These are phyloP conservation scores for Kodamaea derodonti DNA, from an alignment of 1,139 yeast genomes.

Conservation along the genomic window DNA sequence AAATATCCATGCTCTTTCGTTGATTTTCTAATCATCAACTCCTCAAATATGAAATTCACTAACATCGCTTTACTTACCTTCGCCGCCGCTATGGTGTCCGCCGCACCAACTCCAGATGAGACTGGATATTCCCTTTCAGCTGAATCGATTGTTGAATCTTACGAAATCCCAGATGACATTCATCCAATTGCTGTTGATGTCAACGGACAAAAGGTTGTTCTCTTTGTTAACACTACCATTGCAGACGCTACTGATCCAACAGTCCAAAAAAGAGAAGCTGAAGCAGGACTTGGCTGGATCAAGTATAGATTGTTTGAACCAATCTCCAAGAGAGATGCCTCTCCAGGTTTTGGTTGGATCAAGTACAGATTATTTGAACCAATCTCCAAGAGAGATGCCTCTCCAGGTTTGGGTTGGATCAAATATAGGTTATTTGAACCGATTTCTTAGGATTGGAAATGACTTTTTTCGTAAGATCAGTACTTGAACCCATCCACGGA, in stretches of 20 bases:
- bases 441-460: conserved; percentile 10
- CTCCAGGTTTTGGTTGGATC: conserved; percentile 14
- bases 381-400: conserved; percentile 10
- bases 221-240: conserved; percentile 17
- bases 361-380: conserved; percentile 12
- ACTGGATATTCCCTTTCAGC: conserved; percentile 13
- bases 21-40: too few relatives aligned
- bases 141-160: conserved; percentile 13
- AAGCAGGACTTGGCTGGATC: conserved; percentile 13
- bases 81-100: too few relatives aligned
- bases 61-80: conserved; percentile 10
- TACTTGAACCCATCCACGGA: too few relatives aligned
- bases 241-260: conserved; percentile 9
- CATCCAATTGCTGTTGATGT: conserved; percentile 14
- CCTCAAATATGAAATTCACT: conserved; percentile 12
- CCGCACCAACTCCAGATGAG: conserved; percentile 7
- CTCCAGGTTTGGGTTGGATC: conserved; percentile 12
- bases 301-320: conserved; percentile 14
- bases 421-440: conserved; percentile 14
- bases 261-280: conserved; percentile 1
- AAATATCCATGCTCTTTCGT: too few relatives aligned
- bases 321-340: conserved; percentile 13
- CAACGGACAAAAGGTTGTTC: conserved; percentile 15
- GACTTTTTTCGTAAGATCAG: too few relatives aligned
- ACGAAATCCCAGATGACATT: conserved; percentile 12